Conservation (phyloP, 2,329 filamentous ascomycete genomes). For the Microsporum canis region DNA sequence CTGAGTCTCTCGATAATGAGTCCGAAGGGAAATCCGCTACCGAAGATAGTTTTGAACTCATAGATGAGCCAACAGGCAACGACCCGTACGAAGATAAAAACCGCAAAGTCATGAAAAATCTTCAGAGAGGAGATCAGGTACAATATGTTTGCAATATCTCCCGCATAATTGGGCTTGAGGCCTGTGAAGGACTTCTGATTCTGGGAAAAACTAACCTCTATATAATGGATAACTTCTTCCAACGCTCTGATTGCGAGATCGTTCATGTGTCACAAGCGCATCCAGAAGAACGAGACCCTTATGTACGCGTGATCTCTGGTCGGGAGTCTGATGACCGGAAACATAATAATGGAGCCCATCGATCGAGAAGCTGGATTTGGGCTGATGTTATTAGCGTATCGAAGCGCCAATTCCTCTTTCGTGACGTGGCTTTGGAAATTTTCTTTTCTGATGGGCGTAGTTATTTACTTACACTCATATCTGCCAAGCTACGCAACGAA, state of each 20-base stretch:
- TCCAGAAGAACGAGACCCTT: constrained; percentile 82
- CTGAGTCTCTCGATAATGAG: constrained; percentile 22
- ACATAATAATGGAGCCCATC: constrained; percentile 53
- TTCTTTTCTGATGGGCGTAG: constrained; percentile 96
- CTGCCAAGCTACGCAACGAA: constrained; percentile 61
- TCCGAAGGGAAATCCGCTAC: constrained; percentile 35
- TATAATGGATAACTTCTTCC: constrained; percentile 92
- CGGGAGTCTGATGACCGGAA: constrained; percentile 53
- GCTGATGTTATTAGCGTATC: constrained; percentile 88
- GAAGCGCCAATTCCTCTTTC: constrained; percentile 87
- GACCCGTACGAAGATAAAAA: constrained; percentile 96
- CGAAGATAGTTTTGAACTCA: constrained; percentile 91
- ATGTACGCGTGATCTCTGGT: constrained; percentile 83
- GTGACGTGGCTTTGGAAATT: constrained; percentile 90
- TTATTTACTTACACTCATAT: constrained; percentile 79
- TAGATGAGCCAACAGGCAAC: constrained; percentile 79
- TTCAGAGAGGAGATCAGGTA: constrained; percentile 82
- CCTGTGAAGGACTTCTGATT: constrained; percentile 85
- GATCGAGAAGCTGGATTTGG: constrained; percentile 88
- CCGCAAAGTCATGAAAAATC: constrained; percentile 86
- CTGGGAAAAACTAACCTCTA: constrained; percentile 87
- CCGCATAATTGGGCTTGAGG: constrained; percentile 83
- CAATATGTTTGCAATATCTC: constrained; percentile 94
- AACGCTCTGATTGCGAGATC: constrained; percentile 88
- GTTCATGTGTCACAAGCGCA: constrained; percentile 94